Conservation (phyloP, 2,329 filamentous ascomycete genomes). For the Diaporthe sp. region DNA sequence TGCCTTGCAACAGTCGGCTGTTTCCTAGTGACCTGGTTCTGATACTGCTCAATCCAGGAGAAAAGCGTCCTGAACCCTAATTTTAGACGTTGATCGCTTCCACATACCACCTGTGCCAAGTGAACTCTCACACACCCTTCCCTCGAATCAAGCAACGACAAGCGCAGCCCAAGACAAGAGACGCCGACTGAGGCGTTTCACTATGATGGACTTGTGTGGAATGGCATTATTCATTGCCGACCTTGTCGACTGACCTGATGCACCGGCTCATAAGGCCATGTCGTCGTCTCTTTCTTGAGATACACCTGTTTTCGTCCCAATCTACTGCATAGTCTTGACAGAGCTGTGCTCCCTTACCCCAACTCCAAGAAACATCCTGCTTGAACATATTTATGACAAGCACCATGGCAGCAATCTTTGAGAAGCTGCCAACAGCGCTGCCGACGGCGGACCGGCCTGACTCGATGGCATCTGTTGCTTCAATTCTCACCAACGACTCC, state of each 20-base stretch:
- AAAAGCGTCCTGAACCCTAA: conserved; percentile 10
- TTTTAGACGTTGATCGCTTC: conserved; percentile 30
- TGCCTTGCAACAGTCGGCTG: conserved; percentile 29
- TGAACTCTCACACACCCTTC: conserved; percentile 29
- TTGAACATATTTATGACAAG: conserved; percentile 24
- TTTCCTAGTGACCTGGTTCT: conserved; percentile 24
- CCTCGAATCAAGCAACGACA: conserved; percentile 27
- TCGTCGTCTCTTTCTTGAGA: conserved; percentile 18
- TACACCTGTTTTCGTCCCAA: conserved; percentile 18
- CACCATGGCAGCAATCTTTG: conserved; percentile 32
- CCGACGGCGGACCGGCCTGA: conserved; percentile 25
- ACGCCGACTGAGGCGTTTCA: conserved; percentile 26
- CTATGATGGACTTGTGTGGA: conserved; percentile 15
- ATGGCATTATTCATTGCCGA: conserved; percentile 31
- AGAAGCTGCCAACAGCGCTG: conserved; percentile 32
- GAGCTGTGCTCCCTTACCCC: conserved; percentile 7
- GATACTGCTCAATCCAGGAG: conserved; percentile 31
- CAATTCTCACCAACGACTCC: conserved; percentile 31
- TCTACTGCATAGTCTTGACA: conserved; percentile 19
- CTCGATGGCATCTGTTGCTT: conserved; percentile 31
- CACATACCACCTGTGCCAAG: conserved; percentile 24
- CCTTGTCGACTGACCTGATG: conserved; percentile 10
- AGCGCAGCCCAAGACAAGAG: conserved; percentile 26
- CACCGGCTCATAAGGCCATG: conserved; percentile 28
- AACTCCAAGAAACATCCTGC: background rate